A percentile compares a stretch with the other conserved stretches of the same genome.
Evolutionary conservation across 768 basidiomycete genomes (phyloP).

Genomic region (Lactarius hatsudake): DNA sequence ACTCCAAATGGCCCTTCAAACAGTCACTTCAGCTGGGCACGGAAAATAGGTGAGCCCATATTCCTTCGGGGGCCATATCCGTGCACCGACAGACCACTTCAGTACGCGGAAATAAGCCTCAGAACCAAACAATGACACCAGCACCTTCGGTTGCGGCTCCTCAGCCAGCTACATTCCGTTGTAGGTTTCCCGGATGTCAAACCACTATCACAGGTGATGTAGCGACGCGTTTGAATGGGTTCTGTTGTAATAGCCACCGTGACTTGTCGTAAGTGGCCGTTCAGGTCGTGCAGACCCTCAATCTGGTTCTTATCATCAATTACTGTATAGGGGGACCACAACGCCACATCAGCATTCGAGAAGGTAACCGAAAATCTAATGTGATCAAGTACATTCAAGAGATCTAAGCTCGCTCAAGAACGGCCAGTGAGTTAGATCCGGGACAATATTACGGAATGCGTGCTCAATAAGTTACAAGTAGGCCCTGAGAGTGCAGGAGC

Average conservation of each 20-base stretch:
- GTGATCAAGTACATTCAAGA: too few species aligned
- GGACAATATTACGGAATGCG: not conserved
- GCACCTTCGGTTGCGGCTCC: not conserved
- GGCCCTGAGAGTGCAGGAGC: too few species aligned
- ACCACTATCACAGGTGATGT: not conserved
- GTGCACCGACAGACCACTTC: not conserved
- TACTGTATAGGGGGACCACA: too few species aligned
- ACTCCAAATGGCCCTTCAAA: too few species aligned
- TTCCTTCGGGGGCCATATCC: not conserved
- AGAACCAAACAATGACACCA: not conserved
- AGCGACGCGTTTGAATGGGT: not conserved
- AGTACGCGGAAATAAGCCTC: not conserved
- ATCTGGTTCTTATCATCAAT: not conserved
- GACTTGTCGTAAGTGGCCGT: not conserved
- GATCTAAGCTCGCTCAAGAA: too few species aligned
- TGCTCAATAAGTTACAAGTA: too few species aligned
- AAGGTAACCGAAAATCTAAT: too few species aligned
- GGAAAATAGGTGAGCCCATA: not conserved
- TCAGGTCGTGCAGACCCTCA: not conserved
- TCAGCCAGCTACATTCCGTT: not conserved
- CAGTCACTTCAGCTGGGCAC: too few species aligned
- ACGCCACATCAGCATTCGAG: too few species aligned
- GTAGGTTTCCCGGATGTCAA: not conserved
- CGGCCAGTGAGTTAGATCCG: too few species aligned
- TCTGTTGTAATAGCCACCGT: slow-evolving; percentile 1